Evolutionary conservation across 1,284 basidiomycete genomes (phyloP), one percentile per base, ranked within the genome.

Genomic region (Cutaneotrichosporon cutaneum): DNA sequence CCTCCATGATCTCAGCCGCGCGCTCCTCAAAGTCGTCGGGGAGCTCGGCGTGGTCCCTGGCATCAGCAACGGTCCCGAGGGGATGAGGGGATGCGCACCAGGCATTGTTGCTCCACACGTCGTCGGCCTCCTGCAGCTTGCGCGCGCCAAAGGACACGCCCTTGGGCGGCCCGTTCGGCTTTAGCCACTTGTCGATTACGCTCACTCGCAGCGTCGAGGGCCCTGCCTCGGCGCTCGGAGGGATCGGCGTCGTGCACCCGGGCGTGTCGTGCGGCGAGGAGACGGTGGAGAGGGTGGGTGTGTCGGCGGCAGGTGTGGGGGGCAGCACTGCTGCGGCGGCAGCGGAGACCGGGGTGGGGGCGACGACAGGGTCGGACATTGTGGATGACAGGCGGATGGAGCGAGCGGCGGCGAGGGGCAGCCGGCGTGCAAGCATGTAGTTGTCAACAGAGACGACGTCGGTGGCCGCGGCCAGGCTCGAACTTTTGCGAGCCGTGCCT

Each of bases 1-100:
- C 83, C 33, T 83, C 82, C 58, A 93, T 82, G 7, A 90, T 87
- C 22, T 85, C 81, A 16, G 85, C 82, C 57, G 93, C 90, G 33
- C 81, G 79, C 33, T 88, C 85, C 50, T 80, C 82, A 72, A 93
- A 90, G 78, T 91, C 89, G 22, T 86, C 82, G 9, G 92, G 92
- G 10, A 90, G 87, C 45, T 88, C 88, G 33, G 91, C 92, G 75
- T 94, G 91, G 76, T 94, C 92, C 92, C 92, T 65, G 45, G 47
- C 1, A 50, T 61, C 54, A 61, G 59, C 22, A 32, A 16, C 9
- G 8, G 33, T n/a, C 44, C n/a, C n/a, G n/a, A n/a, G n/a, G n/a
- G 8, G 44, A 22, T 36, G 18, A 18, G 3, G 21, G 11, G 58
- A 70, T 54, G 13, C 36, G 36, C 59, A 79, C 79, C 79, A 80